Conservation (phyloP, 257 asterid species). For the Ilex aquifolium region DNA sequence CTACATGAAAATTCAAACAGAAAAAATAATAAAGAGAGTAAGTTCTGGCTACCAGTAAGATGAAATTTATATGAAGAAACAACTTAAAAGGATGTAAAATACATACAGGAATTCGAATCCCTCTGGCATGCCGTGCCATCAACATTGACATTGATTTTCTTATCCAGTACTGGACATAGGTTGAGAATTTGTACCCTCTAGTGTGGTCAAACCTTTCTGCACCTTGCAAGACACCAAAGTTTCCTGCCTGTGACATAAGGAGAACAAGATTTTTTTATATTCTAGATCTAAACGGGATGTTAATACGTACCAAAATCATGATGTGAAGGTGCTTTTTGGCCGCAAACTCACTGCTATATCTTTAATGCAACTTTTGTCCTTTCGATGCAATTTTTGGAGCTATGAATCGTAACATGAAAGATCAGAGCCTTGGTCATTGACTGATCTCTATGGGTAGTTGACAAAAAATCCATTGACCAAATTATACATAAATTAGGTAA, state of each 20-base stretch:
- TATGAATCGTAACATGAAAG: too few species aligned
- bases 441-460: too few species aligned
- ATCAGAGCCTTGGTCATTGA: too few species aligned
- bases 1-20: conserved; percentile 34
- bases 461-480: too few species aligned
- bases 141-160: conserved; percentile 58
- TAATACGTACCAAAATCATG: too few species aligned
- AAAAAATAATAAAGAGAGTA: not conserved
- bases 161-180: conserved; percentile 88
- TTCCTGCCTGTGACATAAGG: conserved; percentile 58
- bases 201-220: conserved; percentile 78
- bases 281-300: too few species aligned
- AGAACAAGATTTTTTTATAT: not conserved
- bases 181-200: conserved; percentile 81
- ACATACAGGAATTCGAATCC: conserved; percentile 74
- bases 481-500: too few species aligned
- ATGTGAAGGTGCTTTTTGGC: too few species aligned
- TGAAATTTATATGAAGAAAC: conserved; percentile 7
- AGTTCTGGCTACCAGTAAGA: conserved; percentile 1
- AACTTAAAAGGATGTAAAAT: conserved; percentile 5
- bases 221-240: conserved; percentile 71
- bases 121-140: conserved; percentile 68
- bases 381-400: too few species aligned
- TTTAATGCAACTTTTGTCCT: too few species aligned
- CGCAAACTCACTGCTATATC: too few species aligned